These are phyloP conservation scores for Aspergillus latus DNA, from an alignment of 2,329 filamentous ascomycete species.

Conservation along the genomic window DNA sequence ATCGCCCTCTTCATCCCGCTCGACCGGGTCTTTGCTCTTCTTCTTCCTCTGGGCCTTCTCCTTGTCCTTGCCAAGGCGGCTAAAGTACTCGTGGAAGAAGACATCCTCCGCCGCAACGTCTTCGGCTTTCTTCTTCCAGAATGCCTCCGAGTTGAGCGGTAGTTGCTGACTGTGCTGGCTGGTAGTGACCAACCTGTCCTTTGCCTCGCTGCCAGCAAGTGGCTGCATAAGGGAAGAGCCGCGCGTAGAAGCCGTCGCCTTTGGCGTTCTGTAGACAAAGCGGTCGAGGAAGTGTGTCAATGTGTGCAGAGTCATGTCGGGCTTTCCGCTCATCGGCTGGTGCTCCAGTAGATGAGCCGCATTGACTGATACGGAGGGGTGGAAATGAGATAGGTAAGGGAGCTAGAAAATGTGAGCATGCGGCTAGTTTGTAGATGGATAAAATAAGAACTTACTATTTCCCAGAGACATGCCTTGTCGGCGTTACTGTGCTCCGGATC, in stretches of 20 bases:
- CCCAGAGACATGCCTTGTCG: constrained; percentile 92
- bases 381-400: constrained; percentile 78
- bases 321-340: constrained; percentile 75
- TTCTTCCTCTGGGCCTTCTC: constrained; percentile 43
- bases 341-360: constrained; percentile 69
- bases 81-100: constrained; percentile 99
- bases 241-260: constrained; percentile 62
- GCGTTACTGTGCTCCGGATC: constrained; percentile 91
- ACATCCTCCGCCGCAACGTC: constrained; percentile 88
- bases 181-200: constrained; percentile 61
- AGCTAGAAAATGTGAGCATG: constrained; percentile 35
- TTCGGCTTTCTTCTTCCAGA: constrained; percentile 88
- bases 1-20: constrained; percentile 42
- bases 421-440: not conserved
- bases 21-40: constrained; percentile 54
- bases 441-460: constrained; percentile 61
- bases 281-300: constrained; percentile 95
- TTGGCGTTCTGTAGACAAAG: constrained; percentile 96
- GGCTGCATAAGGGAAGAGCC: constrained; percentile 97
- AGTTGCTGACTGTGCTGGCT: constrained; percentile 59
- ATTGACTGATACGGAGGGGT: constrained; percentile 87
- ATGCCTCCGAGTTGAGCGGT: constrained; percentile 80
- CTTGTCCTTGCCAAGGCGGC: constrained; percentile 65
- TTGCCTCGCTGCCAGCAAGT: constrained; percentile 63
- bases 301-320: constrained; percentile 84